A percentile compares a stretch with the other conserved stretches of the same genome.
These are phyloP conservation scores for Domatiomyces globalis DNA, from an alignment of 2,329 filamentous ascomycete species.

Conservation along the genomic window DNA sequence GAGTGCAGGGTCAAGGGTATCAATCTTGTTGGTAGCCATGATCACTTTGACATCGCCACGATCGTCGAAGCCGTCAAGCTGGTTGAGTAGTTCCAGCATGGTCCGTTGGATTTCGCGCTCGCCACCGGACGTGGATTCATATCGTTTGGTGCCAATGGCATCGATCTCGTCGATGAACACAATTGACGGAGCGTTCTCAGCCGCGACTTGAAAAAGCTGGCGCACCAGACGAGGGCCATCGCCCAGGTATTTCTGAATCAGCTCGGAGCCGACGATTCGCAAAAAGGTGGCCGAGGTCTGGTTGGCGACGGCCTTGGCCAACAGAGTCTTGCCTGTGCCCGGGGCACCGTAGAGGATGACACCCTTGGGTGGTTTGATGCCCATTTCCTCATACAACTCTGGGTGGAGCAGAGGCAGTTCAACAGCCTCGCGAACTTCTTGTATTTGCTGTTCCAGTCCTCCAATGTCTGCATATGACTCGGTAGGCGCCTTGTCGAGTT, in stretches of 20 bases:
- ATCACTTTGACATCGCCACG: constrained; percentile 98
- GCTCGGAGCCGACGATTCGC: constrained; percentile 87
- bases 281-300: constrained; percentile 98
- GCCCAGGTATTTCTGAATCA: constrained; percentile 97
- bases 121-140: constrained; percentile 91
- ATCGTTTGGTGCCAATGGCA: constrained; percentile 96
- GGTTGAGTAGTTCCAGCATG: constrained; percentile 95
- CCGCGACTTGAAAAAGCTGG: constrained; percentile 80
- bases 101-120: constrained; percentile 96
- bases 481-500: constrained; percentile 94
- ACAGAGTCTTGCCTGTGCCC: constrained; percentile 87
- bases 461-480: constrained; percentile 98
- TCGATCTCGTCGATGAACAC: constrained; percentile 99
- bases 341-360: constrained; percentile 97
- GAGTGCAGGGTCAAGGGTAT: constrained; percentile 85
- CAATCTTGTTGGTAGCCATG: constrained; percentile 99
- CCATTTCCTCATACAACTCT: constrained; percentile 98
- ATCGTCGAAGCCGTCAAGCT: constrained; percentile 97
- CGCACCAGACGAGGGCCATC: constrained; percentile 89
- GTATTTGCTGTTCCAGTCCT: constrained; percentile 86
- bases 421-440: constrained; percentile 94
- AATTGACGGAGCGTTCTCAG: constrained; percentile 90
- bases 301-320: constrained; percentile 95
- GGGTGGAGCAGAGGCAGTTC: constrained; percentile 89
- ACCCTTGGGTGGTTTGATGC: constrained; percentile 98